Base-by-base conservation (phyloP, 768 basidiomycete species). In the Suillus cothurnatus region DNA sequence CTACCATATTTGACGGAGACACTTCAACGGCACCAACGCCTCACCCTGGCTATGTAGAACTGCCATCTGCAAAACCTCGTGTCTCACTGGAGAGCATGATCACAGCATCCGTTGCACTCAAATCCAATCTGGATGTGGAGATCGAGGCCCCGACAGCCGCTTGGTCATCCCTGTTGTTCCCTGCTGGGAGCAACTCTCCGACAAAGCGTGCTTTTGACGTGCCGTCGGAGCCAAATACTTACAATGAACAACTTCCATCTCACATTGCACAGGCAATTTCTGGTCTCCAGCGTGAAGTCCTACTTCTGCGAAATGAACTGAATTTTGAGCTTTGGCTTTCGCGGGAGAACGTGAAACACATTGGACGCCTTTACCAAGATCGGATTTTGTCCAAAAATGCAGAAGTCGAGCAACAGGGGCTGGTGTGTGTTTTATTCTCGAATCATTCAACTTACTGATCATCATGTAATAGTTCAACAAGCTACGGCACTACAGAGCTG, bases 241-340 rank as follows among this genome's bases (percentile, higher is more conserved):
- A 23, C 26, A 55, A 57, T 23, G 68, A 70, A 17, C 73, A 74
- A 14, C 67, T 84, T 21, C 81, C 86, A 11, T 68, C 78, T 7
- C 84, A 85, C 69, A 81, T 87, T n/a, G 80, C 81, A n/a, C 84
- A 87, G 62, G 88, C 87, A 11, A 86, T 95, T 36, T 84, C 88
- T 17, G 82, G 80, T 7, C 79, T 95, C 64, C 94, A 95, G 74
- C 82, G 90, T 52, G 92, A 95, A 71, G 82, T 91, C 2, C 75
- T 94, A 3, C 75, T 94, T 34, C 79, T 95, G 34, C 82, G 90
- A 58, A 93, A 88, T 72, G 93, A 95, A 68, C 85, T 95, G 49
- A 93, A 93, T 72, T 93, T 94, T 66, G 91, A 95, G 77, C 80
- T 89, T 31, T 95, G 93, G 91, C 79, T 91, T 49, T 88, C 91